Evolutionary conservation across 768 basidiomycete species (phyloP), one percentile per base, ranked within the genome.

Genomic region (Rhizopogon sp.): DNA sequence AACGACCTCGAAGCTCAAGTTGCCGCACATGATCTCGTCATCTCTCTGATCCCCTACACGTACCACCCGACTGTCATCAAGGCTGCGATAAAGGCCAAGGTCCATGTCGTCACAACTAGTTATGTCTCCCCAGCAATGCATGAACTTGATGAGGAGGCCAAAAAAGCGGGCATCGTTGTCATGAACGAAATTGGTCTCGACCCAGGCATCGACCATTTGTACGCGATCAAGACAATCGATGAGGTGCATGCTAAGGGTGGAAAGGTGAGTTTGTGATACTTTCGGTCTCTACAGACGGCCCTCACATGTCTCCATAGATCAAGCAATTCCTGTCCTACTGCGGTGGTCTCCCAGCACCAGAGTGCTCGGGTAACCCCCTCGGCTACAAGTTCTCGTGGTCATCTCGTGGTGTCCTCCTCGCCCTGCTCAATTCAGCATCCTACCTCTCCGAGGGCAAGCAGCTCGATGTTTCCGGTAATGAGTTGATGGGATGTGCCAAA

Each of bases 371-470:
- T 65, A 99, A 98, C 76, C 94, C 97, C 2, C 87, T 98, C 54
- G 96, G 96, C 10, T 99, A 98, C 84, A 98, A 98, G 71, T 98
- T 99, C 76, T 97, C 93, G 39, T 98, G 97, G 97, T 96, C 93
- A 6, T 90, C 94, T 7, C 88, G 93, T 20, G 96, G 95, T 50
- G 94, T 95, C 43, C 87, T 99, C 53, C 88, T 98, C 61, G 96
- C 97, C 2, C 82, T 98, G 50, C 82, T 94, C 63, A 98, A 98
- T 77, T 77, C 81, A 37, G 97, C 93, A 17, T 85, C 89, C 3
- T 94, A 87, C 74, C 77, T 88, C 65, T 76, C 83, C 39, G 74
- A 79, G 52, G 82, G 85, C 33, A 73, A 90, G 71, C 74, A 80
- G 44, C 76, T 85, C 50, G 76, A 81, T 43, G 79, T 98, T 43